These are phyloP conservation scores for Garcileccinum viscosum DNA, from an alignment of 1,284 basidiomycete genomes.

Conservation along the genomic window DNA sequence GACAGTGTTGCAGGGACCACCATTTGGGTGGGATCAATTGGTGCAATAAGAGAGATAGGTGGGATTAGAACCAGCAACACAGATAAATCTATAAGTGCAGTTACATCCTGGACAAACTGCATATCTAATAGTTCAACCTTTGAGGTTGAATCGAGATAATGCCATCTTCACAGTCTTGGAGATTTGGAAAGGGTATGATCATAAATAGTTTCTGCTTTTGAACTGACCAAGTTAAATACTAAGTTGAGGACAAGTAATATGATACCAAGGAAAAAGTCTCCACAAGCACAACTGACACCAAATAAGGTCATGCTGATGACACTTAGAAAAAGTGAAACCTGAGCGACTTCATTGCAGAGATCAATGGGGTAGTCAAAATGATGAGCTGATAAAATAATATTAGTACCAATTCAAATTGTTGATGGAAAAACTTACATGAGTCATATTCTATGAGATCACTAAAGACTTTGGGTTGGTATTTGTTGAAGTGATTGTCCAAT, in stretches of 20 bases:
- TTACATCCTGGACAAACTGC: slow-evolving; percentile 27
- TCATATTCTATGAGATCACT: neutral
- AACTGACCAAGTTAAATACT: neutral
- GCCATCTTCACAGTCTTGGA: slow-evolving; percentile 11
- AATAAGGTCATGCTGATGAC: slow-evolving; percentile 28
- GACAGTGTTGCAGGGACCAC: neutral
- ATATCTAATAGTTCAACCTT: slow-evolving; percentile 24
- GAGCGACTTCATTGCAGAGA: slow-evolving; percentile 20
- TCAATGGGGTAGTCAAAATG: neutral
- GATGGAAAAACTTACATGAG: neutral
- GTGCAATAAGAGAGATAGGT: neutral
- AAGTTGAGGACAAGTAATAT: slow-evolving; percentile 21
- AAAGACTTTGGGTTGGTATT: neutral
- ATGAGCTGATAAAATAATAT: neutral
- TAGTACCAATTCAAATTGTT: neutral
- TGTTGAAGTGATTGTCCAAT: neutral
- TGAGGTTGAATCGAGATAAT: slow-evolving; percentile 28
- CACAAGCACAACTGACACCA: slow-evolving; percentile 21
- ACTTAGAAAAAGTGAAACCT: slow-evolving; percentile 30
- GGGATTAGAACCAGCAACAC: neutral
- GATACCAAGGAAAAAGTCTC: slow-evolving; percentile 31
- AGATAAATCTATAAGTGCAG: slow-evolving; percentile 19
- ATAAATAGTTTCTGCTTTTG: neutral
- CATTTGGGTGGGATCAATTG: neutral
- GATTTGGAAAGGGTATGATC: neutral